These are phyloP conservation scores for Oryza coarctata DNA, from an alignment of 176 grass and related monocot genomes.

Conservation along the genomic window DNA sequence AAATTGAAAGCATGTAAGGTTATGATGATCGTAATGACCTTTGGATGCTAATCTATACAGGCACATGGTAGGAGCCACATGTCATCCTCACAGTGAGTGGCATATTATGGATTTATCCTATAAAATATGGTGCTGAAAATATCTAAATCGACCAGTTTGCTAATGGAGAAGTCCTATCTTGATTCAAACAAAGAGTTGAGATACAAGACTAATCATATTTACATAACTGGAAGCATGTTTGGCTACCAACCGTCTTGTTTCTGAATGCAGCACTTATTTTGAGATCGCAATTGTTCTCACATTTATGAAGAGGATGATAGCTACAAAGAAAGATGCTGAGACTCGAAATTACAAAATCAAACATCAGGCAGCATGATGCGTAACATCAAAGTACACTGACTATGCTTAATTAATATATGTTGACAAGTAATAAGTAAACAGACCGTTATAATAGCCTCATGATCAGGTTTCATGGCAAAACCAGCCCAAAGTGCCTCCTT, in stretches of 20 bases:
- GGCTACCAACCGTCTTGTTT: background rate
- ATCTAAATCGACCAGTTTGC: background rate
- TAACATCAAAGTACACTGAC: background rate
- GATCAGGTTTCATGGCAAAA: conserved; percentile 85
- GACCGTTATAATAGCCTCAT: conserved; percentile 95
- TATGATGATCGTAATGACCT: conserved; percentile 7
- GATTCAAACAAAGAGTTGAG: conserved; percentile 13
- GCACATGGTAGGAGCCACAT: background rate
- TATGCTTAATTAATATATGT: conserved; percentile 10
- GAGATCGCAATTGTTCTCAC: background rate
- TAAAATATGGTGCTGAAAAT: background rate
- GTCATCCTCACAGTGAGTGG: background rate
- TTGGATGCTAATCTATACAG: background rate
- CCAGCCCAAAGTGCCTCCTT: conserved; percentile 98
- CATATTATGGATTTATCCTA: background rate
- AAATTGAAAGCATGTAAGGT: background rate
- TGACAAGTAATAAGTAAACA: conserved; percentile 47
- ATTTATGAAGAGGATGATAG: conserved; percentile 23
- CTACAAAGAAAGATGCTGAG: background rate
- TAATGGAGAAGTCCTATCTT: background rate
- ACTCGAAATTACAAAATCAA: conserved; percentile 11
- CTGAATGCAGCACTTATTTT: conserved; percentile 1
- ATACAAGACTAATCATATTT: background rate
- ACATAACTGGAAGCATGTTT: background rate
- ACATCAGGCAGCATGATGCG: conserved; percentile 1